Evolutionary conservation across 192 early-diverging fungal genomes (phyloP), one percentile per base, ranked within the genome.

Genomic region (Dispira simplex): DNA sequence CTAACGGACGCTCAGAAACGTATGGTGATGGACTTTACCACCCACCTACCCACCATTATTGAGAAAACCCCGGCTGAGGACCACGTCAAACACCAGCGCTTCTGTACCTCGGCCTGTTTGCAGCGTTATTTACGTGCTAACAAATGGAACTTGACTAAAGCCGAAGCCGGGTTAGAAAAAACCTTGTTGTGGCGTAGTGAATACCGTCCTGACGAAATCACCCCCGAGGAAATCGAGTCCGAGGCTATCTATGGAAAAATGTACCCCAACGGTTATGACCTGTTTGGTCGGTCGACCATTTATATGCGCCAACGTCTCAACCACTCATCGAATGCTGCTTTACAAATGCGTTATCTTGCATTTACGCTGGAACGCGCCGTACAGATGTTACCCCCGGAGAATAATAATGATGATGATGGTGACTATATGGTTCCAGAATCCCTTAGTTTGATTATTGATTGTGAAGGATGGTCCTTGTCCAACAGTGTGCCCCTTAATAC

Each of bases 231-330:
- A 14, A 80, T 97, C 44, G 85, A 84, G 70, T 70, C 79, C 55
- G 92, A 94, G 75, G 80, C 77, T 46, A 71, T 77, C 18, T 85
- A 85, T 11, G 95, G 92, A 56, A 95, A 95, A 75, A 75, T 85
- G 71, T 86, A 90, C 70, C 71, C 90, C 46, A 83, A 82, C 71
- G 93, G 93, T 8, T 92, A 90, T 65, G 88, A 91, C 75, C 79
- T 75, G 66, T 64, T 74, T 46, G 87, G 87, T 2, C 79, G 89
- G 16, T 88, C 90, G 5, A 62, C 90, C 48, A 72, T 89, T 62
- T 88, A 84, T 72, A 85, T 93, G 79, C 79, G 81, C 69, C 85
- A 85, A 44, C 77, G 84, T 52, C 71, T 79, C 48, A 85, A 97
- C 65, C 91, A 92, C 78, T 91, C 90, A 0, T 86, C 84, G 46